phyloP scores from a whole-genome alignment of 2,329 filamentous ascomycete genomes.

The Xylariaceae sp. region DNA sequence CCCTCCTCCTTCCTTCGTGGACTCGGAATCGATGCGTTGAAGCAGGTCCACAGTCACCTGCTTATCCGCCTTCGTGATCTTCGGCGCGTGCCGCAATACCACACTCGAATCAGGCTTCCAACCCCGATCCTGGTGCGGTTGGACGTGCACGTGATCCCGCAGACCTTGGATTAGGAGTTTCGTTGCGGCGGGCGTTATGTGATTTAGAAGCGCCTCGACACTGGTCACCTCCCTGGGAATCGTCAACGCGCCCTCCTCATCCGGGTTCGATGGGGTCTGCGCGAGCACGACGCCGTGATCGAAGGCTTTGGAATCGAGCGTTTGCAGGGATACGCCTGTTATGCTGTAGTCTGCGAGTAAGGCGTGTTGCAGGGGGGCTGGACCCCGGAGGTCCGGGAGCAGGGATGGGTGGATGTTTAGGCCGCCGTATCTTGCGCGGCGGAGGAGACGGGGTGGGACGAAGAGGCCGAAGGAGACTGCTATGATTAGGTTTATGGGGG shows the following conservation, averaged over 20 bases:
- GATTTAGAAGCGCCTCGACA: constrained; percentile 40
- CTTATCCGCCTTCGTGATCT: constrained; percentile 61
- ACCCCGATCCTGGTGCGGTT: constrained; percentile 45
- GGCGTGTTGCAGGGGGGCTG: constrained; percentile 83
- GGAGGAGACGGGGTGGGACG: constrained; percentile 71
- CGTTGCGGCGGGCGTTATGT: constrained; percentile 61
- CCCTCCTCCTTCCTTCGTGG: background rate
- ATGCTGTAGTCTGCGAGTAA: constrained; percentile 55
- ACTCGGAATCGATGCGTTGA: constrained; percentile 39
- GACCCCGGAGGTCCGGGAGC: constrained; percentile 77
- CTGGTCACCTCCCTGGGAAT: constrained; percentile 44
- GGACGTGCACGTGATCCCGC: constrained; percentile 56
- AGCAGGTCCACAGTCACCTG: constrained; percentile 43
- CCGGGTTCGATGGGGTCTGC: constrained; percentile 56
- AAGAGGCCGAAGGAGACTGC: constrained; percentile 94
- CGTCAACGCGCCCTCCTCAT: constrained; percentile 45
- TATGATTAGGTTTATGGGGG: constrained; percentile 68
- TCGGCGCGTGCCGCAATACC: constrained; percentile 56
- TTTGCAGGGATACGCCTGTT: constrained; percentile 82
- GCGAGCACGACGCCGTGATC: constrained; percentile 73
- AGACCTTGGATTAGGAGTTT: constrained; percentile 65
- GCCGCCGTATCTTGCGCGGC: constrained; percentile 69
- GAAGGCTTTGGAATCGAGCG: constrained; percentile 68
- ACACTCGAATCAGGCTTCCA: constrained; percentile 24
- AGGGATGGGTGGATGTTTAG: constrained; percentile 92